Evolutionary conservation across 2,329 filamentous ascomycete genomes (phyloP).

Genomic region (Aspergillus luchuensis): DNA sequence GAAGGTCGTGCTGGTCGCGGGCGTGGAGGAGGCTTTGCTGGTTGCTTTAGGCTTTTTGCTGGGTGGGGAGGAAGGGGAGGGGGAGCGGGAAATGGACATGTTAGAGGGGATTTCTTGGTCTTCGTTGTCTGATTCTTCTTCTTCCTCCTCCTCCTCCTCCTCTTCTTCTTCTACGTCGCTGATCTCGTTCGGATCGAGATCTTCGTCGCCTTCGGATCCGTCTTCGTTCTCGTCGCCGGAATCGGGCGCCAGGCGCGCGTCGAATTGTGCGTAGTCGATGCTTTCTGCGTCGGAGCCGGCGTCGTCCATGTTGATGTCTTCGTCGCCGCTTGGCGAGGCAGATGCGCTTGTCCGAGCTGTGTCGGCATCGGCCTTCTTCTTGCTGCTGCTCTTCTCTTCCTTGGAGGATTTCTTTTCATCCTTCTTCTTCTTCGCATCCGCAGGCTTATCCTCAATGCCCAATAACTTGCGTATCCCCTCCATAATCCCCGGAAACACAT

Average conservation of each 20-base stretch:
- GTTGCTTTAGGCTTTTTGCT: constrained; percentile 21
- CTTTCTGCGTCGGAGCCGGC: constrained; percentile 26
- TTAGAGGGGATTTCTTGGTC: background rate
- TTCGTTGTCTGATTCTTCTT: background rate
- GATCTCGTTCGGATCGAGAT: background rate
- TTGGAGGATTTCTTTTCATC: background rate
- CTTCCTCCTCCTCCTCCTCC: too few species aligned
- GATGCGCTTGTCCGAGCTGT: background rate
- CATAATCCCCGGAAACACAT: constrained; percentile 53
- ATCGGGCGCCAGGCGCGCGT: constrained; percentile 37
- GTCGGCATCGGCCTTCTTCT: too few species aligned
- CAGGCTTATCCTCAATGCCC: constrained; percentile 33
- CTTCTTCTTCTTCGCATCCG: constrained; percentile 15
- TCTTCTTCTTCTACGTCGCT: constrained; percentile 7
- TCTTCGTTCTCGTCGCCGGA: constrained; percentile 28
- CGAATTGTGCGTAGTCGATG: constrained; percentile 35
- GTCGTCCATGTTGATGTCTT: constrained; percentile 25
- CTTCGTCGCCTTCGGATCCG: constrained; percentile 19
- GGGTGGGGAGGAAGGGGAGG: constrained; percentile 31
- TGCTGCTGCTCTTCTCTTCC: background rate
- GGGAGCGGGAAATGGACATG: constrained; percentile 38
- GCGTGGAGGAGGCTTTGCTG: constrained; percentile 29
- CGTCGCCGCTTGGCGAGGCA: constrained; percentile 12
- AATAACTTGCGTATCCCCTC: constrained; percentile 43
- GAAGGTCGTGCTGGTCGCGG: constrained; percentile 53